Conservation (phyloP, 2,329 filamentous ascomycete species). For the Ophiocordyceps camponoti-leonardi region DNA sequence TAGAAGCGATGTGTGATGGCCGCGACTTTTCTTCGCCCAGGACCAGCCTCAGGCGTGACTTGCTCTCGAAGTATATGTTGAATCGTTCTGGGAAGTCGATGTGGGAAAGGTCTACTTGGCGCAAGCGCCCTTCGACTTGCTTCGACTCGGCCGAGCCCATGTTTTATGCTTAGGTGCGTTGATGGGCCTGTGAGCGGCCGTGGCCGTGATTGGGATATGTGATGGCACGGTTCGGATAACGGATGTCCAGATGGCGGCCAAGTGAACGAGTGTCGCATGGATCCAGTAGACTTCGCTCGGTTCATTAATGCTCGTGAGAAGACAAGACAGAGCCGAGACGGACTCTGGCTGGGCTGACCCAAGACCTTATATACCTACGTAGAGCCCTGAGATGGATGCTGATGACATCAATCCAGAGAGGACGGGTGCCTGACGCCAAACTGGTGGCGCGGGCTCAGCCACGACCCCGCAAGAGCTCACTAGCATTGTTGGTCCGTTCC, state of each 20-base stretch:
- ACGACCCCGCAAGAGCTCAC: neutral
- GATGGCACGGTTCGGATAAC: neutral
- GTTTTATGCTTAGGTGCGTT: neutral
- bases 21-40: slow-evolving; percentile 3
- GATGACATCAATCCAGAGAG: neutral
- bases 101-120: neutral
- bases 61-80: slow-evolving; percentile 3
- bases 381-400: neutral
- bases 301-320: no score
- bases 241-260: no score
- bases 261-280: no score
- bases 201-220: neutral
- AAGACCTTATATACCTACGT: neutral
- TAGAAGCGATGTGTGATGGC: slow-evolving; percentile 1
- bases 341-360: no score
- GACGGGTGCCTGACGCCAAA: neutral
- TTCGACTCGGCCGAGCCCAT: slow-evolving; percentile 7
- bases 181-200: neutral
- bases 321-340: no score
- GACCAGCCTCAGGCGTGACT: slow-evolving; percentile 1
- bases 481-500: neutral
- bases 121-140: slow-evolving; percentile 1
- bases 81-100: slow-evolving; percentile 2
- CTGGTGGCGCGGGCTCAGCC: neutral
- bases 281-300: no score